These are phyloP conservation scores for Ophiognomonia clavigignenti-juglandacearum DNA, from an alignment of 2,329 filamentous ascomycete species.

Conservation along the genomic window DNA sequence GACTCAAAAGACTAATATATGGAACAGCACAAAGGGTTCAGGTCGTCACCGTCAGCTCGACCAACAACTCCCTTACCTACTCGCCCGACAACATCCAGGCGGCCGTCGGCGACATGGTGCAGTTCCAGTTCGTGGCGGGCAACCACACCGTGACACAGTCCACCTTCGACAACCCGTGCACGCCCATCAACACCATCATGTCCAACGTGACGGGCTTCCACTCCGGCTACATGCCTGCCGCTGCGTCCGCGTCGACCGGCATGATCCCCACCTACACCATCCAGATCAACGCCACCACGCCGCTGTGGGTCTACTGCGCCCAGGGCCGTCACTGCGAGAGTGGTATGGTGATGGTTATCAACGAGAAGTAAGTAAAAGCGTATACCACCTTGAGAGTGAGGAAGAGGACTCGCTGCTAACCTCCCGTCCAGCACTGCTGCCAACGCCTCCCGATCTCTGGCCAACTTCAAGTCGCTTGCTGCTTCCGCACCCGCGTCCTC, in stretches of 20 bases:
- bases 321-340: conserved; percentile 69
- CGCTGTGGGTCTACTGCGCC: conserved; percentile 76
- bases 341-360: conserved; percentile 74
- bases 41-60: conserved; percentile 47
- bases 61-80: conserved; percentile 55
- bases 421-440: conserved; percentile 34
- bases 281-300: conserved; percentile 61
- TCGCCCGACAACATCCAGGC: conserved; percentile 62
- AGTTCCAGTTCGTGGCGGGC: conserved; percentile 61
- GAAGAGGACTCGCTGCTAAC: not conserved
- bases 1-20: not conserved
- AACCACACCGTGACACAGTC: conserved; percentile 82
- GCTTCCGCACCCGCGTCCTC: conserved; percentile 19
- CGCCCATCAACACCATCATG: conserved; percentile 49
- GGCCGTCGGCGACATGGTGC: conserved; percentile 56
- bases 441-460: conserved; percentile 49
- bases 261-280: conserved; percentile 66
- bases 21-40: conserved; percentile 40
- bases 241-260: conserved; percentile 42
- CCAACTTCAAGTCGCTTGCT: conserved; percentile 41
- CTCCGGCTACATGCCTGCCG: conserved; percentile 63
- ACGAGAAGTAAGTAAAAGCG: conserved; percentile 56
- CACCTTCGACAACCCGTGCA: conserved; percentile 66
- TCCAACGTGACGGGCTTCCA: conserved; percentile 55
- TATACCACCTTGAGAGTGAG: too few relatives aligned